These are phyloP conservation scores for Fusarium sp. DNA, from an alignment of 2,329 filamentous ascomycete genomes.

Conservation along the genomic window DNA sequence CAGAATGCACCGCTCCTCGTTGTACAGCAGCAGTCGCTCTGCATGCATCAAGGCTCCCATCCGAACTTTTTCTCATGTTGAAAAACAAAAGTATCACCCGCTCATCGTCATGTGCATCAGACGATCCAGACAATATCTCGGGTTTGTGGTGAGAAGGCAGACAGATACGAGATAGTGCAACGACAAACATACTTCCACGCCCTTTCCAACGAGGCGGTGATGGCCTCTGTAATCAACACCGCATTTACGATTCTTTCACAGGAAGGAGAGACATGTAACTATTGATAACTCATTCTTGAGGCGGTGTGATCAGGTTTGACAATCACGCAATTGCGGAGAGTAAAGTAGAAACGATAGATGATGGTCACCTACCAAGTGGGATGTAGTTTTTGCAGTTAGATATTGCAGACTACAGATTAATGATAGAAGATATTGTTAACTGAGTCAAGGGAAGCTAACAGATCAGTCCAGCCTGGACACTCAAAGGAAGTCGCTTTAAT, in stretches of 20 bases:
- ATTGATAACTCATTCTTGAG: neutral
- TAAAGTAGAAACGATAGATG: conserved; percentile 1
- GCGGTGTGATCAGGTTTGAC: conserved; percentile 24
- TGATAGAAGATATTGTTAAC: neutral
- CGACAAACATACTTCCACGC: conserved; percentile 19
- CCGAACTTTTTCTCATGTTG: neutral
- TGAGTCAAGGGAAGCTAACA: neutral
- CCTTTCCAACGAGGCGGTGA: conserved; percentile 11
- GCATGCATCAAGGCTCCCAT: conserved; percentile 5
- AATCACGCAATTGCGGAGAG: neutral
- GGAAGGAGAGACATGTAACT: neutral
- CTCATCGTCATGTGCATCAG: conserved; percentile 24
- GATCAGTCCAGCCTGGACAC: neutral
- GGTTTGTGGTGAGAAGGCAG: conserved; percentile 28
- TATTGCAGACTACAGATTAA: neutral
- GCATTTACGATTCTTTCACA: conserved; percentile 6
- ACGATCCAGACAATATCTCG: conserved; percentile 23
- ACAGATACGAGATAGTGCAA: conserved; percentile 25
- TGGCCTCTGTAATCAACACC: conserved; percentile 5
- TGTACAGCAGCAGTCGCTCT: conserved; percentile 32
- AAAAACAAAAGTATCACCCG: conserved; percentile 23
- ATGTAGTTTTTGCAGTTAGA: neutral
- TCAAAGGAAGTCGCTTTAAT: neutral
- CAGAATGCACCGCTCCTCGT: conserved; percentile 17
- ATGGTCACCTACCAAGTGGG: neutral